Conservation (phyloP, 352 stramenopile species). For the Phytopythium vexans region DNA sequence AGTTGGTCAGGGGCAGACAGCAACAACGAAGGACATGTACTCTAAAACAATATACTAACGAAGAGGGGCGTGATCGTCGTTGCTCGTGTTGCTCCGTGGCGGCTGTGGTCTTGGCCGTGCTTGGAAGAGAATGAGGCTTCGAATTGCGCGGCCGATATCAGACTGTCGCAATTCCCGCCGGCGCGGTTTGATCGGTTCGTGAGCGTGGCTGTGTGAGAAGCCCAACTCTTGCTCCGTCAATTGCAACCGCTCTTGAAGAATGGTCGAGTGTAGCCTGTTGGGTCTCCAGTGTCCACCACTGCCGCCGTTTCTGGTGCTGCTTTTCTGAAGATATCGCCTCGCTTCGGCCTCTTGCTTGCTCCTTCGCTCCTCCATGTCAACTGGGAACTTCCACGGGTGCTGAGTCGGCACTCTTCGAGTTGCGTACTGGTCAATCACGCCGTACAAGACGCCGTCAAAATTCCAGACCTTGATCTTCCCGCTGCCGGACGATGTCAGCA, state of each 20-base stretch:
- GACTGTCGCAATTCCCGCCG: constrained; percentile 18
- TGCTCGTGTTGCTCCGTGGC: constrained; percentile 15
- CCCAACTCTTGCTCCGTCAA: constrained; percentile 29
- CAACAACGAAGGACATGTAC: no score
- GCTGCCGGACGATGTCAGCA: constrained; percentile 44
- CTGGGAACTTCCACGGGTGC: constrained; percentile 51
- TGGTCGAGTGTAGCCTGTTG: constrained; percentile 27
- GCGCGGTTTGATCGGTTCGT: constrained; percentile 8
- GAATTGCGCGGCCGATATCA: constrained; percentile 35
- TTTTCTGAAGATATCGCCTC: constrained; percentile 22
- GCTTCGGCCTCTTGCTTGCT: constrained; percentile 37
- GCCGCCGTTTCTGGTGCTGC: constrained; percentile 3
- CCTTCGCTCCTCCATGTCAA: constrained; percentile 42
- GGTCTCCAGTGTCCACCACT: background rate
- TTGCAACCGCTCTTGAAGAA: constrained; percentile 49
- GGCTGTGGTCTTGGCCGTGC: constrained; percentile 2
- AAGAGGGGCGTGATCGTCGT: constrained; percentile 19
- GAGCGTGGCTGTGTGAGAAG: constrained; percentile 5
- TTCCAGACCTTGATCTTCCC: constrained; percentile 68
- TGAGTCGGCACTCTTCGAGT: constrained; percentile 43
- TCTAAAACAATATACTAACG: background rate
- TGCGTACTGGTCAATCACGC: constrained; percentile 64
- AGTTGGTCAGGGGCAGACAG: no score
- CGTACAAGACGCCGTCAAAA: constrained; percentile 31
- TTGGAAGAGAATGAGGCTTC: constrained; percentile 43